Conservation (phyloP, 495 filamentous ascomycete genomes). For the Tuber melanosporum region DNA sequence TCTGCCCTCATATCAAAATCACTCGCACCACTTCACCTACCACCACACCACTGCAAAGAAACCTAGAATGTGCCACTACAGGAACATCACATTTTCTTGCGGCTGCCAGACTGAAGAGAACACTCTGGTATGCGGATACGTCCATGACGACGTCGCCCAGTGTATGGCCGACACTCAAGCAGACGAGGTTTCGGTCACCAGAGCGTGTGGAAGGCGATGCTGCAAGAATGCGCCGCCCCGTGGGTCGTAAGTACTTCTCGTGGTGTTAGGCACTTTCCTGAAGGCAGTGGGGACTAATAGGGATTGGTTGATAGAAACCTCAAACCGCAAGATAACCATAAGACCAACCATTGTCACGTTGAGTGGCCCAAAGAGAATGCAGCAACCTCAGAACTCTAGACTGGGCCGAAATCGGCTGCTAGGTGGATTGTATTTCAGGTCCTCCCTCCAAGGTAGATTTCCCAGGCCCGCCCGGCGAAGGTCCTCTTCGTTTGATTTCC, state of each 20-base stretch:
- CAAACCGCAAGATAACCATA: conserved; percentile 13
- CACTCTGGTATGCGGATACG: conserved; percentile 28
- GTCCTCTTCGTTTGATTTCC: not conserved
- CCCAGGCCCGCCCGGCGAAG: not conserved
- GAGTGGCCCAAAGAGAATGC: conserved; percentile 24
- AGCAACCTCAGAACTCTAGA: conserved; percentile 18
- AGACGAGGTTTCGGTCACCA: conserved; percentile 26
- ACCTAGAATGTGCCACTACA: conserved; percentile 32
- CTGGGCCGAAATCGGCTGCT: not conserved
- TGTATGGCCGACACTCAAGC: conserved; percentile 28
- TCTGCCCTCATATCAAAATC: not conserved
- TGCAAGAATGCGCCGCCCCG: conserved; percentile 18
- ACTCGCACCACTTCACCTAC: not conserved
- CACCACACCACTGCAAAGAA: not conserved
- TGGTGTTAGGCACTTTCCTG: not conserved
- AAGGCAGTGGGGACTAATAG: conserved; percentile 12
- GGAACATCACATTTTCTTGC: conserved; percentile 27
- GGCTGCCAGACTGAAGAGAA: conserved; percentile 31
- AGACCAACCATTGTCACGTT: conserved; percentile 20
- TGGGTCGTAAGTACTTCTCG: conserved; percentile 14
- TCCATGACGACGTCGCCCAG: conserved; percentile 33
- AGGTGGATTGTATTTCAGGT: not conserved
- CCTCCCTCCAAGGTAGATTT: not conserved
- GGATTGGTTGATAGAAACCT: conserved; percentile 13
- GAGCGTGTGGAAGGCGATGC: conserved; percentile 17